Percentiles rank a stretch among this genome's conserved stretches.
Conservation (phyloP, 306 rosid species). For the Dalbergia cochinchinensis region DNA sequence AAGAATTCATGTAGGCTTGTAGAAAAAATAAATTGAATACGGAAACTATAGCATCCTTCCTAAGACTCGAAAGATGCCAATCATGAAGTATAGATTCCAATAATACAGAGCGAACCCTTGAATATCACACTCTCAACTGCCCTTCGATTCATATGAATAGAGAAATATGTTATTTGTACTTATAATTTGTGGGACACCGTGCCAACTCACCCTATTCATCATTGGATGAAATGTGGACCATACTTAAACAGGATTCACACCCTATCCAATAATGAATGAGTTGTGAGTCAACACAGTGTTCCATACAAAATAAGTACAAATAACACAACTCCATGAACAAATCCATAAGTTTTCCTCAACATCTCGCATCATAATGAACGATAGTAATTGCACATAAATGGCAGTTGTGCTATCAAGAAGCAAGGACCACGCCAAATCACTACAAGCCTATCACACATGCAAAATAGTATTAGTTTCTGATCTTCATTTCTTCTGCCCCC, state of each 20-base stretch:
- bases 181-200: too few species aligned
- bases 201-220: too few species aligned
- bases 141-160: constrained; percentile 11
- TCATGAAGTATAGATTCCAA: neutral
- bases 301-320: too few species aligned
- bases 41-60: neutral
- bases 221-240: too few species aligned
- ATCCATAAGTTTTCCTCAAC: constrained; percentile 16
- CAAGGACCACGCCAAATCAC: constrained; percentile 47
- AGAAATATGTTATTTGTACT: too few species aligned
- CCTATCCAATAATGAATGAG: too few species aligned
- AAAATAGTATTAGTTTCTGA: constrained; percentile 18
- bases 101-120: neutral
- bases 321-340: too few species aligned
- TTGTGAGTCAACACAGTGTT: too few species aligned
- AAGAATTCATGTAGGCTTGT: neutral
- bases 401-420: constrained; percentile 43
- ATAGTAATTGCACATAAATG: constrained; percentile 37
- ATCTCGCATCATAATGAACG: constrained; percentile 24
- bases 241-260: too few species aligned
- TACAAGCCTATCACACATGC: constrained; percentile 38
- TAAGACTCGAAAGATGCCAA: neutral
- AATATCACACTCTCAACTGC: constrained; percentile 7
- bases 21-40: neutral
- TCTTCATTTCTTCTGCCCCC: constrained; percentile 38